Percentiles rank a stretch among this genome's conserved stretches.
phyloP scores from a whole-genome alignment of 345 rosid species.

The Bretschneidera sinensis region DNA sequence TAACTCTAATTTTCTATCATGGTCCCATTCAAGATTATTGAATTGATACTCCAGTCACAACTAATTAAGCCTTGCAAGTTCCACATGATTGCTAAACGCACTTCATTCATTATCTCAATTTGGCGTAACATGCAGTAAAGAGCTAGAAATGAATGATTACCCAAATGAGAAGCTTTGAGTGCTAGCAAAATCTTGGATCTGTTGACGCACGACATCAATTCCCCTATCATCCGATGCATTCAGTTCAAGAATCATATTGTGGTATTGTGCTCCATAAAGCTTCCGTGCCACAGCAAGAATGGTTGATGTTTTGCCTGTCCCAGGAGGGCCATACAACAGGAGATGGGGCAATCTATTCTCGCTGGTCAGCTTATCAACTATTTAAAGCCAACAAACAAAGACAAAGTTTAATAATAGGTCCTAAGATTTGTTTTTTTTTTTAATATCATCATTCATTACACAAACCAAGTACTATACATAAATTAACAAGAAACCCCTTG shows the following conservation, averaged over 20 bases:
- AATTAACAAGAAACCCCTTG: too few relatives aligned
- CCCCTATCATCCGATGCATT: constrained; percentile 98
- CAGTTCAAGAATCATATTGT: constrained; percentile 90
- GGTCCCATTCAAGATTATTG: not conserved
- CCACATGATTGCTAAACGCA: not conserved
- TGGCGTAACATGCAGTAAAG: not conserved
- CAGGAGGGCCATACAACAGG: constrained; percentile 91
- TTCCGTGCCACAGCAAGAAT: constrained; percentile 95
- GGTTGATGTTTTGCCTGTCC: constrained; percentile 98
- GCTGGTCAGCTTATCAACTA: constrained; percentile 91
- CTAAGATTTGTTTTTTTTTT: too few relatives aligned
- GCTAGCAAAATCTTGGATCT: constrained; percentile 96
- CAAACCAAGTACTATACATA: not conserved
- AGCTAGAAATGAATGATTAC: constrained; percentile 25
- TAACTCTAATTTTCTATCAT: not conserved
- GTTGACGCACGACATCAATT: constrained; percentile 88
- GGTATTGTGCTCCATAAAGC: constrained; percentile 82
- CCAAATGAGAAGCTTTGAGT: constrained; percentile 94
- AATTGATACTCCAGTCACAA: not conserved
- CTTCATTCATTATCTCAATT: too few relatives aligned
- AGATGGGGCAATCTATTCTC: constrained; percentile 96
- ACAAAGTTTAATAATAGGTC: not conserved
- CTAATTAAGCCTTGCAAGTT: not conserved
- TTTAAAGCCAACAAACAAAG: constrained; percentile 9
- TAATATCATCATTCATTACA: not conserved